These are phyloP conservation scores for Fusarium piperis DNA, from an alignment of 2,329 filamentous ascomycete genomes.

Conservation along the genomic window DNA sequence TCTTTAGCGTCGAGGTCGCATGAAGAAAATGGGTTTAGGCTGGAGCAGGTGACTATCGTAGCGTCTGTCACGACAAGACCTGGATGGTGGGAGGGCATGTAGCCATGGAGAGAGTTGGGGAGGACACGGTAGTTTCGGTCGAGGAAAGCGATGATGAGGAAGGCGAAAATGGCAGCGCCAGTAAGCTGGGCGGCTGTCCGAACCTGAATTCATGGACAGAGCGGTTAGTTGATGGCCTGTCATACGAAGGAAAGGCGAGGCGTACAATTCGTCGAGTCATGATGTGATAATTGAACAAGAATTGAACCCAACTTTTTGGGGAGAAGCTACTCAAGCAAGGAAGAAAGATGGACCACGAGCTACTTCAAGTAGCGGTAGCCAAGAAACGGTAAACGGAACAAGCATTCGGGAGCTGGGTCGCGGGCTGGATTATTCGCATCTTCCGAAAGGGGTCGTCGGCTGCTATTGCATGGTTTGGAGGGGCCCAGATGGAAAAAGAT, in stretches of 20 bases:
- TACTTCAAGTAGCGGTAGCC: conserved; percentile 32
- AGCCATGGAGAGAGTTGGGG: conserved; percentile 84
- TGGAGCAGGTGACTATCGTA: conserved; percentile 79
- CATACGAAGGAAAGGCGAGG: neutral
- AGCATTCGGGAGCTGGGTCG: conserved; percentile 33
- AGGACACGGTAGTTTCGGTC: conserved; percentile 90
- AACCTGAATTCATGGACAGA: conserved; percentile 51
- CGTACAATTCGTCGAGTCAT: conserved; percentile 53
- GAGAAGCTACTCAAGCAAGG: neutral
- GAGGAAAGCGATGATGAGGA: conserved; percentile 81
- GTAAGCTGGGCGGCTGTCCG: conserved; percentile 80
- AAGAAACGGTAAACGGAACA: conserved; percentile 20
- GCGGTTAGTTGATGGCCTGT: conserved; percentile 8
- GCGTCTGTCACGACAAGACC: conserved; percentile 89
- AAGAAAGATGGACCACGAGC: conserved; percentile 13
- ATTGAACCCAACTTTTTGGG: neutral
- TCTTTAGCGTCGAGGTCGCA: conserved; percentile 76
- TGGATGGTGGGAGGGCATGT: conserved; percentile 85
- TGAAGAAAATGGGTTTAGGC: conserved; percentile 76
- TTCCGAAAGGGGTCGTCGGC: conserved; percentile 32
- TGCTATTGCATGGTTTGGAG: conserved; percentile 41
- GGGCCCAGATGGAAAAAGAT: neutral
- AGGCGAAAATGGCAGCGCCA: conserved; percentile 70
- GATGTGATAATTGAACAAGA: conserved; percentile 25
- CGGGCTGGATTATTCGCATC: conserved; percentile 41